phyloP scores from a whole-genome alignment of 352 stramenopile species.

The Phytopythium litorale region DNA sequence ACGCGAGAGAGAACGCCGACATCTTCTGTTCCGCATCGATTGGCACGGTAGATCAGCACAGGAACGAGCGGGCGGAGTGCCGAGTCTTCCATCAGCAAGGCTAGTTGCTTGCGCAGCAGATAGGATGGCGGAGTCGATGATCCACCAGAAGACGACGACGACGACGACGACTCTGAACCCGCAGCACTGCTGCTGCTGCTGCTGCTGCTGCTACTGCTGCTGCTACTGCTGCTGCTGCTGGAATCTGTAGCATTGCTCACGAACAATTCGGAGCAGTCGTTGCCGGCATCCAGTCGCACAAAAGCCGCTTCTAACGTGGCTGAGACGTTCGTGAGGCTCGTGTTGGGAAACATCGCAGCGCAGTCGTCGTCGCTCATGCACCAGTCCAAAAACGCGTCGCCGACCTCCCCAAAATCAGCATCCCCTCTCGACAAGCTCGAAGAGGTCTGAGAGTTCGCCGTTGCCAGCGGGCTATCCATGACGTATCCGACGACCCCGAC shows the following conservation, averaged over 20 bases:
- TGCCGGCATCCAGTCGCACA: conserved; percentile 30
- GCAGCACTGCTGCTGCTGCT: conserved; percentile 7
- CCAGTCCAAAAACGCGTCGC: conserved; percentile 34
- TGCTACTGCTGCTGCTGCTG: conserved; percentile 8
- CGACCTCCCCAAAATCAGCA: conserved; percentile 39
- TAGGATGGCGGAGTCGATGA: conserved; percentile 30
- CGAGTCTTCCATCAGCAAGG: conserved; percentile 37
- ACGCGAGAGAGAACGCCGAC: conserved; percentile 34
- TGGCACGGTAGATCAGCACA: conserved; percentile 49
- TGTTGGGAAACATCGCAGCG: conserved; percentile 28
- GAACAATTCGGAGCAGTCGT: conserved; percentile 21
- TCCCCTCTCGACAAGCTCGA: conserved; percentile 28
- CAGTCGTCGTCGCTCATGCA: conserved; percentile 47
- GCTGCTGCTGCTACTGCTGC: conserved; percentile 9
- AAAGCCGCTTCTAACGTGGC: conserved; percentile 32
- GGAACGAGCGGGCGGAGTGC: conserved; percentile 59
- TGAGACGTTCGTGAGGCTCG: conserved; percentile 23
- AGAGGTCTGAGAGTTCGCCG: conserved; percentile 2
- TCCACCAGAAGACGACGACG: background rate
- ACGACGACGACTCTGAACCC: background rate
- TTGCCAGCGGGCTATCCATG: conserved; percentile 46
- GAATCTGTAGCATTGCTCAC: background rate
- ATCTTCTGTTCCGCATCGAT: conserved; percentile 47
- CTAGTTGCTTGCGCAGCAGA: conserved; percentile 42
- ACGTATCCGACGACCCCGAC: conserved; percentile 53